Percentiles rank a stretch among this genome's conserved stretches.
Conservation (phyloP, 495 filamentous ascomycete genomes). For the Friedmanniomyces endolithicus region DNA sequence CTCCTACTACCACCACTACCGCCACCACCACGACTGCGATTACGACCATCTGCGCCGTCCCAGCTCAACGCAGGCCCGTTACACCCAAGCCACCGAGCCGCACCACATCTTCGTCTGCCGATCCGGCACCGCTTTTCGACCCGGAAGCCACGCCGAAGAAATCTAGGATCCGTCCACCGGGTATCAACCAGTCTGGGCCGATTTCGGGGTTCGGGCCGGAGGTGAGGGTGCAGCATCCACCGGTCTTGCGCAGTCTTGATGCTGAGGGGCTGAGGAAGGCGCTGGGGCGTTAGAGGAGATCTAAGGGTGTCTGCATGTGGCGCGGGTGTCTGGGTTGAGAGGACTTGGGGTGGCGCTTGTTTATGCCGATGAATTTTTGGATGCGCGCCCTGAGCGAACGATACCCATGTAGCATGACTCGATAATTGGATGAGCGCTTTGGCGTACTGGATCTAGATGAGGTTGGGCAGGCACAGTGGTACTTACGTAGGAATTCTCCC, state of each 20-base stretch:
- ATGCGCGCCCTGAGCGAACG: neutral
- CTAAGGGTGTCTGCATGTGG: neutral
- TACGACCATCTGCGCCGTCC: neutral
- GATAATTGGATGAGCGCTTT: too few relatives aligned
- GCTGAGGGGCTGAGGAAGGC: constrained; percentile 24
- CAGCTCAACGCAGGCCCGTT: neutral
- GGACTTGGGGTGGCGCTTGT: neutral
- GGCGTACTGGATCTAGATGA: too few relatives aligned
- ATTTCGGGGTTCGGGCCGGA: constrained; percentile 26
- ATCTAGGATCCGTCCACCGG: constrained; percentile 20
- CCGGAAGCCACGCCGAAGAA: constrained; percentile 9
- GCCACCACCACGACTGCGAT: neutral
- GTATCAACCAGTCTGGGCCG: constrained; percentile 29
- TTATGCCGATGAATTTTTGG: neutral
- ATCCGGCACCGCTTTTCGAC: neutral
- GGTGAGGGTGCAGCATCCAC: constrained; percentile 13
- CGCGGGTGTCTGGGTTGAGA: neutral
- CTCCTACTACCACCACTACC: constrained; percentile 6
- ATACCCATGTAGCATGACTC: neutral
- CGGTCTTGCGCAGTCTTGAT: constrained; percentile 27
- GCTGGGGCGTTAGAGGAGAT: constrained; percentile 8
- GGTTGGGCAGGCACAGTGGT: too few relatives aligned
- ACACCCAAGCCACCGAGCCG: neutral
- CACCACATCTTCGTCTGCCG: neutral
- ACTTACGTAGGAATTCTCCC: too few relatives aligned